A percentile compares a stretch with the other conserved stretches of the same genome.
These are phyloP conservation scores for Fusarium chaquense DNA, from an alignment of 2,329 filamentous ascomycete species.

Conservation along the genomic window DNA sequence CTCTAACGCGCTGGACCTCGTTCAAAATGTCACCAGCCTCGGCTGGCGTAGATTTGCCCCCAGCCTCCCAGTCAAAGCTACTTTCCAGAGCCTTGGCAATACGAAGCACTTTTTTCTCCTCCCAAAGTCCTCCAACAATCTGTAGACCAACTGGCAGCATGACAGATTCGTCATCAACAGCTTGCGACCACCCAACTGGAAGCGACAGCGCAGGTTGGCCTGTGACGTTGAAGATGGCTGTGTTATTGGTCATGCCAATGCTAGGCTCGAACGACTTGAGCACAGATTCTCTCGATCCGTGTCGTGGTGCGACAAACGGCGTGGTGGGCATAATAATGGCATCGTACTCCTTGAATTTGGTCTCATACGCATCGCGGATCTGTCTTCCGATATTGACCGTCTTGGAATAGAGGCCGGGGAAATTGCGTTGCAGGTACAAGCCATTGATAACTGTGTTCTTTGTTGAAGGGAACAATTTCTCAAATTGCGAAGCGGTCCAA, in stretches of 20 bases:
- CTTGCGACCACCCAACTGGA: constrained; percentile 61
- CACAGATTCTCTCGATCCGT: constrained; percentile 55
- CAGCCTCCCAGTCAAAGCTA: constrained; percentile 56
- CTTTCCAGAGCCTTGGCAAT: constrained; percentile 62
- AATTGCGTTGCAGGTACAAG: constrained; percentile 59
- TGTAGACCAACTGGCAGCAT: constrained; percentile 66
- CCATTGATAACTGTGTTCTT: constrained; percentile 68
- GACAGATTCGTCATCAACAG: constrained; percentile 51
- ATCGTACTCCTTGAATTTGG: constrained; percentile 56
- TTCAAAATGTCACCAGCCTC: constrained; percentile 4
- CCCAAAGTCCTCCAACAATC: constrained; percentile 64
- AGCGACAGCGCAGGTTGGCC: constrained; percentile 67
- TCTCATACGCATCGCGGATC: constrained; percentile 61
- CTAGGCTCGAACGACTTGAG: constrained; percentile 62
- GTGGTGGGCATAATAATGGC: constrained; percentile 63
- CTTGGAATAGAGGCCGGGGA: constrained; percentile 60
- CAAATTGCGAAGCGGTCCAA: constrained; percentile 61
- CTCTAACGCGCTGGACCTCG: not conserved
- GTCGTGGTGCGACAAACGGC: constrained; percentile 60
- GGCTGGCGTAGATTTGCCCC: not conserved
- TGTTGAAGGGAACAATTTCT: constrained; percentile 64
- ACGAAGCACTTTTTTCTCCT: constrained; percentile 60
- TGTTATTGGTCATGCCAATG: constrained; percentile 68
- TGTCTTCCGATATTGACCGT: constrained; percentile 61
- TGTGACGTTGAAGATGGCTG: constrained; percentile 67